These are phyloP conservation scores for Camellia oleifera DNA, from an alignment of 179 eudicot species.

Conservation along the genomic window DNA sequence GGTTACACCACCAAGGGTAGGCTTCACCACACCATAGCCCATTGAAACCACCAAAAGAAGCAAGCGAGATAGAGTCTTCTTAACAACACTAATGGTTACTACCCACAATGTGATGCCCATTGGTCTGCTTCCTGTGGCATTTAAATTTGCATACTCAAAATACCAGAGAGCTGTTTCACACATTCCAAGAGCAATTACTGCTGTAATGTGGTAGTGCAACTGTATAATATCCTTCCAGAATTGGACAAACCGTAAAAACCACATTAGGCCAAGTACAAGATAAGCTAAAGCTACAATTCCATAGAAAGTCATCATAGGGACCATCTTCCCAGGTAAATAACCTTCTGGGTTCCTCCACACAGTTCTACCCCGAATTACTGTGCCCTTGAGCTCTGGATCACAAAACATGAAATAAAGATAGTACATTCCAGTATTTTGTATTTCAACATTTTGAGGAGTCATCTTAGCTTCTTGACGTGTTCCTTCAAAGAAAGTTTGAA, in stretches of 20 bases:
- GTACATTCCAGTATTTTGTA: conserved; percentile 84
- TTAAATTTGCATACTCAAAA: conserved; percentile 83
- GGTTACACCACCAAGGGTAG: conserved; percentile 83
- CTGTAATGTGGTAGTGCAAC: conserved; percentile 83
- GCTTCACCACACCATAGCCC: conserved; percentile 95
- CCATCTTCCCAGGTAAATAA: conserved; percentile 90
- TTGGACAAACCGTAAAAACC: conserved; percentile 73
- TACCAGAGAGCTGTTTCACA: conserved; percentile 96
- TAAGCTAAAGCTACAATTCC: conserved; percentile 83
- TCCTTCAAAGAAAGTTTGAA: conserved; percentile 61
- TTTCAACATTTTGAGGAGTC: conserved; percentile 48
- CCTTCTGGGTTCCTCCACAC: conserved; percentile 97
- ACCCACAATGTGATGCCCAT: conserved; percentile 91
- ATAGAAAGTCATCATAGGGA: conserved; percentile 82
- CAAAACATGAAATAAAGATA: conserved; percentile 82
- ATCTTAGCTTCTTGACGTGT: conserved; percentile 48
- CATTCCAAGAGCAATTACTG: conserved; percentile 95
- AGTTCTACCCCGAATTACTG: conserved; percentile 70
- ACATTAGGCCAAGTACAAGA: conserved; percentile 73
- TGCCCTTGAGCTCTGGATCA: conserved; percentile 72
- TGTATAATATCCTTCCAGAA: conserved; percentile 89
- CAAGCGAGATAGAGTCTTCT: conserved; percentile 82
- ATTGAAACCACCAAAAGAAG: conserved; percentile 92
- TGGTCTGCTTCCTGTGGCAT: conserved; percentile 79
- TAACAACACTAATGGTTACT: conserved; percentile 80